Conservation (phyloP, 768 basidiomycete genomes). For the Harrya chromipes region DNA sequence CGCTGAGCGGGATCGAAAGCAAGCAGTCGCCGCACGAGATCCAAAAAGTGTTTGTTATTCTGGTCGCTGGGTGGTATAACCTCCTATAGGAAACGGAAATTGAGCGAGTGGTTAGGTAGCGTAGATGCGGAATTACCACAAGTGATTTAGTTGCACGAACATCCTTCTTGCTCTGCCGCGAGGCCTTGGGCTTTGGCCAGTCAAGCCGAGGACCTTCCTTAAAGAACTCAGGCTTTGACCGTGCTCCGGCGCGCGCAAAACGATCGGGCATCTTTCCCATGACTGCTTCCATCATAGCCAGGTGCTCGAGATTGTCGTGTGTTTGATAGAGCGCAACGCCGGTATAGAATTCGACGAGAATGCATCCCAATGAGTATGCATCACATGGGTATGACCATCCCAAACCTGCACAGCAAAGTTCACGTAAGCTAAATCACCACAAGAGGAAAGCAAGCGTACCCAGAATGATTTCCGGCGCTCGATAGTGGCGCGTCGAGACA, state of each 20-base stretch:
- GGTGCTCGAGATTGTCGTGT: slow-evolving; percentile 97
- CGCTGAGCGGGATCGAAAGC: slow-evolving; percentile 88
- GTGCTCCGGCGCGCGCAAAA: slow-evolving; percentile 70
- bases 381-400: slow-evolving; percentile 99
- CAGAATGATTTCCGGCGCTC: slow-evolving; percentile 98
- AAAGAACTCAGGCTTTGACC: slow-evolving; percentile 91
- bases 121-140: slow-evolving; percentile 47
- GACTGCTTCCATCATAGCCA: slow-evolving; percentile 99
- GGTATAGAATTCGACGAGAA: slow-evolving; percentile 97
- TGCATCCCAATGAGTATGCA: slow-evolving; percentile 97
- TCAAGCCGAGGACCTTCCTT: slow-evolving; percentile 81
- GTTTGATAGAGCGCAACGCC: slow-evolving; percentile 99
- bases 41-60: slow-evolving; percentile 77
- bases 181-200: slow-evolving; percentile 88
- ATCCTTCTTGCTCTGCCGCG: slow-evolving; percentile 90
- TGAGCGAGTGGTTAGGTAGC: slow-evolving; percentile 1
- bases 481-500: slow-evolving; percentile 96
- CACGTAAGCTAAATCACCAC: slow-evolving; percentile 14
- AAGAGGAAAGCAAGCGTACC: slow-evolving; percentile 49
- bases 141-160: slow-evolving; percentile 81
- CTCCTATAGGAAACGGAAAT: slow-evolving; percentile 46
- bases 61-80: slow-evolving; percentile 77
- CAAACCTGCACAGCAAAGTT: slow-evolving; percentile 55
- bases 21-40: slow-evolving; percentile 83
- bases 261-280: slow-evolving; percentile 97